Percentiles rank a stretch among this genome's conserved stretches.
phyloP scores from a whole-genome alignment of 2,329 filamentous ascomycete species.

The Colletotrichum camelliae region DNA sequence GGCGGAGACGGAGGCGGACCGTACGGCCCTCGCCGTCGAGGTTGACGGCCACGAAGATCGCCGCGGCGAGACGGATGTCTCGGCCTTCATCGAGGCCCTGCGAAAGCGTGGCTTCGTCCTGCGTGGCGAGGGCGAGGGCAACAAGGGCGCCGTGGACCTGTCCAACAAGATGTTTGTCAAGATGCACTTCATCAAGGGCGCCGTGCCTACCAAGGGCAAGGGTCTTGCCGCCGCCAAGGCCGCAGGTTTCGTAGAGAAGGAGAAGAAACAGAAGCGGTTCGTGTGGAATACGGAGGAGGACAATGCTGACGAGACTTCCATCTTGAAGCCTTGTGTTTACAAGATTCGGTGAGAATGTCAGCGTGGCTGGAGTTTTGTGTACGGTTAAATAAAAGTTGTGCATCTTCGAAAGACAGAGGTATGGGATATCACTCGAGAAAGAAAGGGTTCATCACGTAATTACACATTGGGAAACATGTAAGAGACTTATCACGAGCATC shows the following conservation, averaged over 20 bases:
- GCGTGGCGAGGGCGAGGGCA: slow-evolving; percentile 59
- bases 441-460: not conserved
- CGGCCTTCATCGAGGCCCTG: slow-evolving; percentile 85
- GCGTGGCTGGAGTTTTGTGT: not conserved
- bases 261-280: slow-evolving; percentile 59
- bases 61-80: slow-evolving; percentile 81
- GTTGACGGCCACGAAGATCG: slow-evolving; percentile 71
- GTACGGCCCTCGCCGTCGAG: slow-evolving; percentile 68
- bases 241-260: slow-evolving; percentile 48
- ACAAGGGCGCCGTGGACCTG: slow-evolving; percentile 70
- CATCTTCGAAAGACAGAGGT: not conserved
- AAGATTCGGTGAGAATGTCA: slow-evolving; percentile 71
- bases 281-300: slow-evolving; percentile 61
- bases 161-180: slow-evolving; percentile 98
- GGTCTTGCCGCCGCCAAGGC: slow-evolving; percentile 66
- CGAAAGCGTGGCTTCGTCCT: slow-evolving; percentile 84
- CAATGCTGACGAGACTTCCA: slow-evolving; percentile 63
- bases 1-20: slow-evolving; percentile 46
- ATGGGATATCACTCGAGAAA: not conserved
- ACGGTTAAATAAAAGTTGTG: not conserved
- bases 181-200: slow-evolving; percentile 93
- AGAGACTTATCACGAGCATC: not conserved
- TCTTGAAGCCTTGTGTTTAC: slow-evolving; percentile 95
- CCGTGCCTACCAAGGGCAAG: slow-evolving; percentile 77
- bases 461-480: not conserved